Conservation (phyloP, 768 basidiomycete genomes). For the Xerocomellus amylosporus region DNA sequence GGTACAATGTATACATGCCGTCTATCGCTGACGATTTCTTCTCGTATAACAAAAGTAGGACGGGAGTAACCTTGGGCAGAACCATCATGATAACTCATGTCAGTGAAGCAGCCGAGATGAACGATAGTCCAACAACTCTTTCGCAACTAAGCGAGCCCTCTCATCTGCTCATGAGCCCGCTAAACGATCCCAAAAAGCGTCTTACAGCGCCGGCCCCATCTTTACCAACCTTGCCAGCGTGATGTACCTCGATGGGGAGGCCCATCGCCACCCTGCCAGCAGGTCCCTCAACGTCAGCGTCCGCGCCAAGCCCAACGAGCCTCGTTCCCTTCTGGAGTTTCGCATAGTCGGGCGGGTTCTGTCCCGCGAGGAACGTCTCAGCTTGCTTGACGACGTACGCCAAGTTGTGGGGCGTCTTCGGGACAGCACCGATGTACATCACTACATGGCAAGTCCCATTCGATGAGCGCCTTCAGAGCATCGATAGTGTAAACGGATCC, state of each 20-base stretch:
- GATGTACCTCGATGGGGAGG: constrained; percentile 24
- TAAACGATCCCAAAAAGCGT: no score
- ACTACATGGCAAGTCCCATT: constrained; percentile 37
- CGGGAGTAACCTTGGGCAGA: no score
- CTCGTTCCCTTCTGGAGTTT: constrained; percentile 40
- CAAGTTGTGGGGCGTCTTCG: constrained; percentile 58
- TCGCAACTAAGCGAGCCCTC: no score
- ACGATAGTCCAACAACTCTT: no score
- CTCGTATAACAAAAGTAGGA: not conserved
- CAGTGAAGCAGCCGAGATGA: not conserved
- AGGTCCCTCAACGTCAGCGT: constrained; percentile 36
- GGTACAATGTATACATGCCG: not conserved
- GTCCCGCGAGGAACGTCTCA: constrained; percentile 54
- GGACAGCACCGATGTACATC: constrained; percentile 78
- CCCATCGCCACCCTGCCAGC: constrained; percentile 45
- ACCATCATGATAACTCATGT: constrained; percentile 10
- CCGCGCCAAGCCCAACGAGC: constrained; percentile 40
- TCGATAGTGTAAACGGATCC: not conserved
- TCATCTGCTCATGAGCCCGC: no score
- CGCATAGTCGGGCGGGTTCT: constrained; percentile 72
- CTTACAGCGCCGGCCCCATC: no score
- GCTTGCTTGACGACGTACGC: constrained; percentile 62
- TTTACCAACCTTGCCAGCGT: no score
- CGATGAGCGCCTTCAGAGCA: not conserved
- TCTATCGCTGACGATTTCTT: not conserved